Base-by-base conservation (phyloP, 768 basidiomycete species). In the Kwoniella dendrophila region DNA sequence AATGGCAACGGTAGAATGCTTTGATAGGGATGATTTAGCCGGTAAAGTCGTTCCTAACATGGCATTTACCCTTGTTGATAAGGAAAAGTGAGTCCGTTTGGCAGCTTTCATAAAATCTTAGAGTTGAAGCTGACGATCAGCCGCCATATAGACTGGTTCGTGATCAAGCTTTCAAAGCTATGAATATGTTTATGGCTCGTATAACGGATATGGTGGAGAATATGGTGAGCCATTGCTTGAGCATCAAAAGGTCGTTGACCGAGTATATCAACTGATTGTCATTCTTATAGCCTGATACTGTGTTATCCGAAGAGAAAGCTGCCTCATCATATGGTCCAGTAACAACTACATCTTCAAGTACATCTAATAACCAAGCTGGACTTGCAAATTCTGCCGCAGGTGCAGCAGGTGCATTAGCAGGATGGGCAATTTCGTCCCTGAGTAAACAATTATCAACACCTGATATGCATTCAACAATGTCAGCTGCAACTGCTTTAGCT, bases 111-210 rank as follows among this genome's bases (percentile, higher is more conserved):
- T n/a, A 27, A 27, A 45, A 8, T 53, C 20, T 48, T 12, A n/a
- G 32, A 61, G 36, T 56, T 70, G 45, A 59, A 20, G 24, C 52
- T 66, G 53, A 44, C 20, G 24, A 33, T 30, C 14, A 34, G 3
- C 49, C 4, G 18, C 11, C 33, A 29, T 8, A 0, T 68, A 98
- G 95, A 69, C 78, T 91, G 6, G 95, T 98, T 0, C 86, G 96
- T 20, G 94, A 97, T 79, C 95, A 97, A 72, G 95, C 91, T 1
- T 97, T 95, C 83, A 95, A 90, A 78, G 89, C 92, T 5, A 83
- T 95, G 56, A 90, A 91, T 43, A 81, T 95, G 49, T 93, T 96
- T 72, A 82, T 95, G 64, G 90, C 89, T 77, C 86, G 84, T 65
- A 80, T 97, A 29, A 92, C 96, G 73, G 84, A 81, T 7, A 84